Evolutionary conservation across 768 basidiomycete species (phyloP).

Genomic region (Cubamyces sp.): DNA sequence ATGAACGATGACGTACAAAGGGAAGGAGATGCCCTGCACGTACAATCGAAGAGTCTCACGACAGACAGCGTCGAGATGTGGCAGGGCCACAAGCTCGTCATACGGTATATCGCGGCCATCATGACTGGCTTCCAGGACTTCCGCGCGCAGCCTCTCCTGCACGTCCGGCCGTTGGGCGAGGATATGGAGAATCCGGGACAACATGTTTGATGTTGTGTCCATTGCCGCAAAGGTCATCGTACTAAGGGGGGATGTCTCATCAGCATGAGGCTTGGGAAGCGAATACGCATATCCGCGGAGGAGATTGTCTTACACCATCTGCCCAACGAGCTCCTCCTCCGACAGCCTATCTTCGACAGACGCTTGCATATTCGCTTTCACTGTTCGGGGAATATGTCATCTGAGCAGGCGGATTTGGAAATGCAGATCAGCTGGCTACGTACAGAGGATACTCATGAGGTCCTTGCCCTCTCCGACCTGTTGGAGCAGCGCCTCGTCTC

Average conservation of each 20-base stretch:
- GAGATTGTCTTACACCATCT: constrained; percentile 31
- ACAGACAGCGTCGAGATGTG: constrained; percentile 43
- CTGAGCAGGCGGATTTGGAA: background rate
- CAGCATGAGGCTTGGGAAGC: background rate
- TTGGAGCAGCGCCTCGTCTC: constrained; percentile 32
- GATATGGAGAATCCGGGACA: constrained; percentile 25
- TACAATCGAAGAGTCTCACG: constrained; percentile 39
- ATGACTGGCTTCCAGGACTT: constrained; percentile 21
- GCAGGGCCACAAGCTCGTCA: constrained; percentile 41
- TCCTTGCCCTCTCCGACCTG: constrained; percentile 44
- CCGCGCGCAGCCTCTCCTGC: constrained; percentile 23
- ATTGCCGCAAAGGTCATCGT: constrained; percentile 27
- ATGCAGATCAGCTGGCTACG: background rate
- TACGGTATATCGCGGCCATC: constrained; percentile 30
- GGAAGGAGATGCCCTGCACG: constrained; percentile 7
- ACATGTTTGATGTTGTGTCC: constrained; percentile 30
- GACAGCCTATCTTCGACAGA: constrained; percentile 29
- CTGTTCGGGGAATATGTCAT: constrained; percentile 8
- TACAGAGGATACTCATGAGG: constrained; percentile 46
- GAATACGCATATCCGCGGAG: background rate
- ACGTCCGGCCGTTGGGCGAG: constrained; percentile 22
- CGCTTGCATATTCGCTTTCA: constrained; percentile 30
- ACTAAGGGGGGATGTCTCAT: constrained; percentile 2
- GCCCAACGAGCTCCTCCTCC: constrained; percentile 34
- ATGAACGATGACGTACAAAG: background rate